Conservation (phyloP, 2,329 filamentous ascomycete genomes). For the Paecilomyces sp. region DNA sequence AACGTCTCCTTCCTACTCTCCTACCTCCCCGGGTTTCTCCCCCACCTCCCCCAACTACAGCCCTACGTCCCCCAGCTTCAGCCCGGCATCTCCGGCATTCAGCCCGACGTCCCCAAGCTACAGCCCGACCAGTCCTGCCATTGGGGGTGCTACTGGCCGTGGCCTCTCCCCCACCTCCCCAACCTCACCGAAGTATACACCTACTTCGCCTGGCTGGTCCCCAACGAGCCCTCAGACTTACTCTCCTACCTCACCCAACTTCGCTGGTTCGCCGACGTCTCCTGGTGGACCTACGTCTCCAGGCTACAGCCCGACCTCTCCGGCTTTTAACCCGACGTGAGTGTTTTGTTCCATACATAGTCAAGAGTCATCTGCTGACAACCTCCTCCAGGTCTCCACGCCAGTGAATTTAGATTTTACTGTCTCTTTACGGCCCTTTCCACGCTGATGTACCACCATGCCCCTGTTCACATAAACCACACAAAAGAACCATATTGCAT, state of each 20-base stretch:
- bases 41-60: conserved; percentile 56
- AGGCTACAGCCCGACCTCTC: conserved; percentile 38
- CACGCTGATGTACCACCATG: conserved; percentile 30
- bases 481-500: conserved; percentile 30
- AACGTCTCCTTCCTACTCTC: conserved; percentile 45
- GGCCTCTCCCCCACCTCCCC: conserved; percentile 40
- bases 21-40: conserved; percentile 49
- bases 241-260: conserved; percentile 45
- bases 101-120: conserved; percentile 54
- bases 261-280: conserved; percentile 39
- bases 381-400: conserved; percentile 28
- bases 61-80: conserved; percentile 52
- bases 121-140: conserved; percentile 47
- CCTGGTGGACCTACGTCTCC: conserved; percentile 33
- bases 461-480: conserved; percentile 20
- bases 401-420: conserved; percentile 25
- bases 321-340: conserved; percentile 37
- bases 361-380: conserved; percentile 9
- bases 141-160: conserved; percentile 31
- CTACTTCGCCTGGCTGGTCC: conserved; percentile 47
- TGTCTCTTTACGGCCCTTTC: conserved; percentile 10
- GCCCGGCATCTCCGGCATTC: conserved; percentile 44
- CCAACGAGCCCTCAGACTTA: conserved; percentile 42
- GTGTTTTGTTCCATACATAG: conserved; percentile 10
- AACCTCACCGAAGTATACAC: conserved; percentile 49